Percentiles rank a stretch among this genome's conserved stretches.
These are phyloP conservation scores for Vigna reflexopilosa DNA, from an alignment of 306 rosid genomes.

Conservation along the genomic window DNA sequence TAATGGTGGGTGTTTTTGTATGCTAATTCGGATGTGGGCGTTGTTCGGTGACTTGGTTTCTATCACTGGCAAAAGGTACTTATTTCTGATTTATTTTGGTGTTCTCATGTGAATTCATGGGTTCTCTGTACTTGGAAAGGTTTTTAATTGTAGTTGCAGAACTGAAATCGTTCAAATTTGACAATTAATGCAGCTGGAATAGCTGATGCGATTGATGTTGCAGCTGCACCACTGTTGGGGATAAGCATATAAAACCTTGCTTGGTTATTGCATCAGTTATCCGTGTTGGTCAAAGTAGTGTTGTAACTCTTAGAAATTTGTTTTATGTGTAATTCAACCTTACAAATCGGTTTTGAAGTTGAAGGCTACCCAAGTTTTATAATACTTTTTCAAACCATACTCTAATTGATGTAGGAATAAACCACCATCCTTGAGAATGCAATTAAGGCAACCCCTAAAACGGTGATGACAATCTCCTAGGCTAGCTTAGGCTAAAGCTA, in stretches of 20 bases:
- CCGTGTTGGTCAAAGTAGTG: not conserved
- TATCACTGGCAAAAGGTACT: not conserved
- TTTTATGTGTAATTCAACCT: too few relatives aligned
- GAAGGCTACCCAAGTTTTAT: too few relatives aligned
- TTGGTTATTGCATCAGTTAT: slow-evolving; percentile 1
- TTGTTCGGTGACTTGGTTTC: not conserved
- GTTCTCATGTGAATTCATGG: not conserved
- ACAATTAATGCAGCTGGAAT: not conserved
- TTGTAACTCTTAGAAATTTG: not conserved
- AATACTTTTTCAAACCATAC: too few relatives aligned
- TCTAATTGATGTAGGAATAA: too few relatives aligned
- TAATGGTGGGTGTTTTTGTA: not conserved
- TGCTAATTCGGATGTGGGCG: not conserved
- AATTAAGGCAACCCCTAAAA: too few relatives aligned
- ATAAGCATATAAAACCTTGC: not conserved
- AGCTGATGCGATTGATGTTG: not conserved
- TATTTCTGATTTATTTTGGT: not conserved
- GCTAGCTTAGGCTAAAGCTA: too few relatives aligned
- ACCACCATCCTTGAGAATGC: too few relatives aligned
- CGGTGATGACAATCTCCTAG: too few relatives aligned
- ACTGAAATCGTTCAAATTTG: not conserved
- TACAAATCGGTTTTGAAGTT: too few relatives aligned
- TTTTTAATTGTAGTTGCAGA: not conserved
- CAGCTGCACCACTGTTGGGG: not conserved
- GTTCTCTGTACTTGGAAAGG: not conserved